Evolutionary conservation across 129 eudicot genomes (phyloP).

Genomic region (Flaveria brownii): DNA sequence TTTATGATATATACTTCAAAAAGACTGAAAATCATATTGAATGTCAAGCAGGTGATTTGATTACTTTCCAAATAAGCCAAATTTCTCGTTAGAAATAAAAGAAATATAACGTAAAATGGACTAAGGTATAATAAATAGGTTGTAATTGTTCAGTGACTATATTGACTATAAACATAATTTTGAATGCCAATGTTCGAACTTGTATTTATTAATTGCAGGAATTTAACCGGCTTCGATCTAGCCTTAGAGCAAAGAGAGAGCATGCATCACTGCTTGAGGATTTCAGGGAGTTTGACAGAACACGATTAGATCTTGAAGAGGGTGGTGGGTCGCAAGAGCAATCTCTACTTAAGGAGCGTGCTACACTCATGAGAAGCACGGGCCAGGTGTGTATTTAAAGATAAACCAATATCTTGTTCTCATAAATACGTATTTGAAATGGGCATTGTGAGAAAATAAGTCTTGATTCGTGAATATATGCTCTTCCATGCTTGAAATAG

Average conservation of each 20-base stretch:
- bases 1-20: neutral
- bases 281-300: constrained; percentile 88
- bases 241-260: constrained; percentile 96
- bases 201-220: constrained; percentile 54
- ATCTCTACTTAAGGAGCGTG: constrained; percentile 92
- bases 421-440: neutral
- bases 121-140: neutral
- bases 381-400: constrained; percentile 73
- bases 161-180: neutral
- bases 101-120: neutral
- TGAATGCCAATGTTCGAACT: neutral
- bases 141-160: neutral
- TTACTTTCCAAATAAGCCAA: neutral
- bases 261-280: constrained; percentile 97
- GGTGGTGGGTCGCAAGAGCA: constrained; percentile 82
- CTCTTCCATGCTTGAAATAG: neutral
- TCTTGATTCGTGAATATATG: constrained; percentile 2
- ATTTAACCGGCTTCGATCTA: constrained; percentile 82
- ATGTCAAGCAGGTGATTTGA: neutral
- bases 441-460: neutral
- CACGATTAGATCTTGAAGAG: constrained; percentile 94
- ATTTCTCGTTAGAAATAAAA: neutral
- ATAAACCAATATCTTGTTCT: neutral
- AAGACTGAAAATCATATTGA: neutral
- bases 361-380: constrained; percentile 71